Evolutionary conservation across 495 filamentous ascomycete species (phyloP).

Genomic region (Pyrenopolyporus hunteri): DNA sequence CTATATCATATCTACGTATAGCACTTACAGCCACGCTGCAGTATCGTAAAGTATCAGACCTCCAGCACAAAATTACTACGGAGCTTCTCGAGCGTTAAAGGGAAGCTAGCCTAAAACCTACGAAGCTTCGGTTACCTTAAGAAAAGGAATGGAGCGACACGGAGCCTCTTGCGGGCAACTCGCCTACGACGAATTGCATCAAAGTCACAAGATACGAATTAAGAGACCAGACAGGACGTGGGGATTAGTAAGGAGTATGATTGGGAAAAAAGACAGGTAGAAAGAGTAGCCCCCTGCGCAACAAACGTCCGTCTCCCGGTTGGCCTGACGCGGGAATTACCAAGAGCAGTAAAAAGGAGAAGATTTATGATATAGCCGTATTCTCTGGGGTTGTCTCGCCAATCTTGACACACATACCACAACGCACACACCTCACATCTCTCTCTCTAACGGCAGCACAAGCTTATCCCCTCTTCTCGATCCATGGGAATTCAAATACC

Average conservation of each 20-base stretch:
- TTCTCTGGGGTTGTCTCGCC: constrained; percentile 47
- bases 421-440: constrained; percentile 33
- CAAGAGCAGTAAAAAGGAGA: constrained; percentile 46
- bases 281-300: constrained; percentile 43
- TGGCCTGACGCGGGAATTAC: constrained; percentile 42
- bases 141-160: background rate
- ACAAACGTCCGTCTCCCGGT: constrained; percentile 45
- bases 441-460: constrained; percentile 40
- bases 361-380: constrained; percentile 49
- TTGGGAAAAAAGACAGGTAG: constrained; percentile 44
- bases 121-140: too few relatives aligned
- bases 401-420: constrained; percentile 46
- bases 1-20: too few relatives aligned
- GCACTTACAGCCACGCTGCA: too few relatives aligned
- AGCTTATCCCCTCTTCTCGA: constrained; percentile 34
- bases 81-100: too few relatives aligned
- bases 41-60: too few relatives aligned
- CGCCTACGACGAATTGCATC: background rate
- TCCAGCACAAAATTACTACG: too few relatives aligned
- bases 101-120: too few relatives aligned
- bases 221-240: constrained; percentile 35
- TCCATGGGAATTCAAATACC: constrained; percentile 37
- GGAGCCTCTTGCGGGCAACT: background rate
- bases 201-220: constrained; percentile 6
- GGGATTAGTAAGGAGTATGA: constrained; percentile 47